A percentile compares a stretch with the other conserved stretches of the same genome.
Evolutionary conservation across 2,329 filamentous ascomycete genomes (phyloP).

Genomic region (Colletotrichum zoysiae): DNA sequence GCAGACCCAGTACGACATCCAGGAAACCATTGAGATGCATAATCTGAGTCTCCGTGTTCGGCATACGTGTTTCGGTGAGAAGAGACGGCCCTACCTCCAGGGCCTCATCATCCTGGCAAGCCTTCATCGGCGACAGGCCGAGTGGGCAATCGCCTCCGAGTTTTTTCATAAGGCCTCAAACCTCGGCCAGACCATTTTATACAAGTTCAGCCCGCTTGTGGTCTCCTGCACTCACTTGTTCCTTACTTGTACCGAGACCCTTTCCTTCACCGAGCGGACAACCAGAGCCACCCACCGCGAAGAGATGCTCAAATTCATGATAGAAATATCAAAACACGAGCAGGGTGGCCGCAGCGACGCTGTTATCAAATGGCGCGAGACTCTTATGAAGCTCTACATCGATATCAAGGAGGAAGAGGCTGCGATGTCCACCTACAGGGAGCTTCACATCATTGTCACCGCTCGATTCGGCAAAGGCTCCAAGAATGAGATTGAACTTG

Average conservation of each 20-base stretch:
- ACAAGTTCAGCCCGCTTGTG: slow-evolving; percentile 50
- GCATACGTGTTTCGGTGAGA: slow-evolving; percentile 52
- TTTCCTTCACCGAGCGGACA: slow-evolving; percentile 51
- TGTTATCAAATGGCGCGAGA: slow-evolving; percentile 53
- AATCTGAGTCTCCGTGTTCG: slow-evolving; percentile 53
- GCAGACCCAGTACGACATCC: slow-evolving; percentile 44
- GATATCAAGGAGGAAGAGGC: slow-evolving; percentile 51
- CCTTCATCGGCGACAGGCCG: slow-evolving; percentile 47
- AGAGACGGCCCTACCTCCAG: slow-evolving; percentile 53
- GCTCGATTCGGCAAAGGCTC: slow-evolving; percentile 51
- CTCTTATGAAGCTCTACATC: slow-evolving; percentile 53
- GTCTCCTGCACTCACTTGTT: slow-evolving; percentile 53
- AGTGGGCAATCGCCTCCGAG: slow-evolving; percentile 46
- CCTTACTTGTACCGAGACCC: slow-evolving; percentile 51
- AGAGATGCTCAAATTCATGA: slow-evolving; percentile 55
- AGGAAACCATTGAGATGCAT: slow-evolving; percentile 48
- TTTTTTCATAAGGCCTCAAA: slow-evolving; percentile 54
- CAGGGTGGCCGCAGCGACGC: slow-evolving; percentile 51
- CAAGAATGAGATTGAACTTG: slow-evolving; percentile 47
- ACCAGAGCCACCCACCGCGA: slow-evolving; percentile 53
- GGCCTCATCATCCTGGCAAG: slow-evolving; percentile 53
- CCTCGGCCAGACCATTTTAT: slow-evolving; percentile 50
- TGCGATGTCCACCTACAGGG: slow-evolving; percentile 50
- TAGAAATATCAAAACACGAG: slow-evolving; percentile 52
- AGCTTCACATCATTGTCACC: slow-evolving; percentile 52